Percentiles rank a stretch among this genome's conserved stretches.
phyloP scores from a whole-genome alignment of 1,139 yeast genomes.

The Yarrowia galli region DNA sequence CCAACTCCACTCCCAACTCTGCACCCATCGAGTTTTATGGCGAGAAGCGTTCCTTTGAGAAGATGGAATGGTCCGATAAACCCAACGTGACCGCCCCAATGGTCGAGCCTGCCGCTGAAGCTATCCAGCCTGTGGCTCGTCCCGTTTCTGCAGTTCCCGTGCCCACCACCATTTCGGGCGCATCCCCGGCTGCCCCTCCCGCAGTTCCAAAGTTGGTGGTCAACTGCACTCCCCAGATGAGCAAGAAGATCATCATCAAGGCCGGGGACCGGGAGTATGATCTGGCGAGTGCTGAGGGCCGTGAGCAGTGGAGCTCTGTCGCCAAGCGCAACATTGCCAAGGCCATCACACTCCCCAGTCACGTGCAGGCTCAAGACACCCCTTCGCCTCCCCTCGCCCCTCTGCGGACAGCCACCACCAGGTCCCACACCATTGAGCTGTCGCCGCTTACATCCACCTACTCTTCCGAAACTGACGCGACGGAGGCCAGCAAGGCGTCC shows the following conservation, averaged over 20 bases:
- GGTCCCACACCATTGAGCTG: conserved; percentile 30
- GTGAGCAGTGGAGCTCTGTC: conserved; percentile 45
- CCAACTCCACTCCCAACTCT: conserved; percentile 17
- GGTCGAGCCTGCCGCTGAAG: conserved; percentile 16
- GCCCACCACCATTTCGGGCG: not conserved
- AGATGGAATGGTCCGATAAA: conserved; percentile 6
- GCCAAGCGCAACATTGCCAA: conserved; percentile 40
- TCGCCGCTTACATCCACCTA: conserved; percentile 20
- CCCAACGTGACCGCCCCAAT: not conserved
- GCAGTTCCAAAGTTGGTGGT: conserved; percentile 3
- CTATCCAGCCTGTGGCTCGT: conserved; percentile 14
- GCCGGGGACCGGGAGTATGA: conserved; percentile 49
- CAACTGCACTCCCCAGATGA: conserved; percentile 20
- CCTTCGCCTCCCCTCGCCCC: conserved; percentile 15
- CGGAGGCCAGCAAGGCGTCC: conserved; percentile 23
- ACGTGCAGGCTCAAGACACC: conserved; percentile 1
- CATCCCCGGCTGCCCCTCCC: not conserved
- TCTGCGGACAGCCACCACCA: conserved; percentile 2
- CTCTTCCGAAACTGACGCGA: conserved; percentile 27
- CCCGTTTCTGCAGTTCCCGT: not conserved
- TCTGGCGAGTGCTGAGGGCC: conserved; percentile 46
- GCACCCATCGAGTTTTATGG: conserved; percentile 33
- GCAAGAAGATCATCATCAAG: conserved; percentile 51
- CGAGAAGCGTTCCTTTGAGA: conserved; percentile 16
- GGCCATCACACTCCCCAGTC: conserved; percentile 17